Percentiles rank a stretch among this genome's conserved stretches.
Evolutionary conservation across 805 yeast species (phyloP).

Genomic region (Zygosaccharomyces kombuchaensis): DNA sequence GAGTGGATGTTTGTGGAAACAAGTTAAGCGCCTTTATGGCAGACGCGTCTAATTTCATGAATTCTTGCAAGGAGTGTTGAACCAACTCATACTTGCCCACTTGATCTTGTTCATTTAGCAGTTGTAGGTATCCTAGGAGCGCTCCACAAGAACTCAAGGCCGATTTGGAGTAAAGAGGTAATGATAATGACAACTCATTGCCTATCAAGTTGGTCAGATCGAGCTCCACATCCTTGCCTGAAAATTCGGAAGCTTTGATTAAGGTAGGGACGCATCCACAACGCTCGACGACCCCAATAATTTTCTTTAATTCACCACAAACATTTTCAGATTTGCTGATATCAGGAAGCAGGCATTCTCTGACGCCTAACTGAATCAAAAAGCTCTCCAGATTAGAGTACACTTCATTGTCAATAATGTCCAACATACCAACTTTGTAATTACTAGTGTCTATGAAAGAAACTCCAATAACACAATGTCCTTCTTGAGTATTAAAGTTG

Average conservation of each 20-base stretch:
- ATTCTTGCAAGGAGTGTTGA: constrained; percentile 69
- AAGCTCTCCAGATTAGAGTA: constrained; percentile 83
- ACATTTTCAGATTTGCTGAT: constrained; percentile 21
- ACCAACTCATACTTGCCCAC: constrained; percentile 53
- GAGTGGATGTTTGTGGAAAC: constrained; percentile 50
- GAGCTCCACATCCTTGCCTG: constrained; percentile 64
- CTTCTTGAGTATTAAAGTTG: constrained; percentile 32
- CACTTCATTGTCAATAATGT: constrained; percentile 82
- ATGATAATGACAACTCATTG: constrained; percentile 38
- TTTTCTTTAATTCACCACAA: constrained; percentile 50
- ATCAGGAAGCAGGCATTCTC: constrained; percentile 68
- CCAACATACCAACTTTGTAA: constrained; percentile 63
- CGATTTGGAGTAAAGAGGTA: constrained; percentile 27
- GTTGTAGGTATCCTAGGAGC: constrained; percentile 59
- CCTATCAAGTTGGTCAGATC: constrained; percentile 71
- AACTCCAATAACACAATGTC: constrained; percentile 58
- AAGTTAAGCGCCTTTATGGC: constrained; percentile 85
- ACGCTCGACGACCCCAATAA: constrained; percentile 67
- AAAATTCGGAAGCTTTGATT: constrained; percentile 53
- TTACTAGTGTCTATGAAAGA: constrained; percentile 73
- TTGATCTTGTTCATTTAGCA: constrained; percentile 53
- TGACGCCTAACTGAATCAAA: constrained; percentile 82
- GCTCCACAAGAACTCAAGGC: constrained; percentile 43
- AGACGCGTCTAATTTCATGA: constrained; percentile 86
- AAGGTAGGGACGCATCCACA: constrained; percentile 72